Base-by-base conservation (phyloP, 345 rosid species). In the Arabidopsis arenosa region DNA sequence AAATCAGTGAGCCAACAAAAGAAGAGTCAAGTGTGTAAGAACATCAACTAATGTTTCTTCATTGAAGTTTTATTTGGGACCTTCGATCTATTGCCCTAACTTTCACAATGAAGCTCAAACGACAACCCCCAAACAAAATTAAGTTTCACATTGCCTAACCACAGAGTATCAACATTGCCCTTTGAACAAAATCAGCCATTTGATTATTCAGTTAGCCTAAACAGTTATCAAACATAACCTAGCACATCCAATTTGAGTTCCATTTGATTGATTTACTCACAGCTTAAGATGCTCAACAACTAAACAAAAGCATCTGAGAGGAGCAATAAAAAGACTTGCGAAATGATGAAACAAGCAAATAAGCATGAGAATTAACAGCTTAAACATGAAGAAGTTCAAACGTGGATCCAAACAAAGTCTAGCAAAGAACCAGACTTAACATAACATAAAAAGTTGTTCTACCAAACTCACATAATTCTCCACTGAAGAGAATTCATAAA, bases 391-490 rank as follows among this genome's bases (percentile, higher is more conserved):
- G 15, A 45, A 45, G 53, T 48, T 48, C 53, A 48, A 48, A 48
- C 26, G 23, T 17, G 23, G 5, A 17, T 48, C 53, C 53, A 48
- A 40, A 37, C 59, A 48, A 57, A 44, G 58, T 62, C 44, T 11
- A 62, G 32, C 23, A 54, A 63, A 73, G 35, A 17, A 5, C 15
- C 13, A 51, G 53, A 30, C 15, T 62, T 52, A 11, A 11, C 44
- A 58, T 5, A 74, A 66, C 59, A 75, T 58, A 37, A 4, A 4
- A 60, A 32, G 4, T 54, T 59, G 70, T 63, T 17, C 41, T 26
- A 54, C 10, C 7, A 30, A 30, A 63, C 40, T 59, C 75, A 61
- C 28, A 62, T 7, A 9, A 49, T 39, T 72, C 75, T 70, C 75
- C 10, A 70, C 56, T 13, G 45, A 23, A 47, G 66, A 71, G 66